Conservation (phyloP, 2,329 filamentous ascomycete genomes). For the Bertia moriformis region DNA sequence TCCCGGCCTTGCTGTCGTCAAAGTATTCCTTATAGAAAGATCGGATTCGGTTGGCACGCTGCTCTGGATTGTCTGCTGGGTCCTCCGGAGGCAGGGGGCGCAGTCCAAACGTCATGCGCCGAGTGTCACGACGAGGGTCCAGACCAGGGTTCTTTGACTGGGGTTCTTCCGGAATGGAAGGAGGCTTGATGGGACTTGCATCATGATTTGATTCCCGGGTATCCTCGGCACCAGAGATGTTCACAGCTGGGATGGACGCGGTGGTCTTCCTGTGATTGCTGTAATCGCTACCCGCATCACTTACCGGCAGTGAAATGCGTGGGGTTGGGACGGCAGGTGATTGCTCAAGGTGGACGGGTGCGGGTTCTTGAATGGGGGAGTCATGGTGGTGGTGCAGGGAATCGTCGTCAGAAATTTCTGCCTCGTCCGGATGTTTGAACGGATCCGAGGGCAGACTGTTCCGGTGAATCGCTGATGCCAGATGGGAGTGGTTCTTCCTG, state of each 20-base stretch:
- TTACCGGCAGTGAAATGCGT: constrained; percentile 21
- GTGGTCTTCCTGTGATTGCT: constrained; percentile 25
- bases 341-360: constrained; percentile 20
- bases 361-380: background rate
- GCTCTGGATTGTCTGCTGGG: constrained; percentile 46
- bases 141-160: constrained; percentile 6
- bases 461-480: background rate
- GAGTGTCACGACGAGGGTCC: constrained; percentile 21
- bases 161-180: constrained; percentile 1
- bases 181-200: background rate
- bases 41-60: constrained; percentile 50
- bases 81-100: constrained; percentile 48
- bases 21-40: constrained; percentile 62
- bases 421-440: background rate
- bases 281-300: constrained; percentile 30
- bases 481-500: too few species aligned
- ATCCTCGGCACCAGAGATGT: constrained; percentile 9
- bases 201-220: constrained; percentile 2
- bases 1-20: constrained; percentile 38
- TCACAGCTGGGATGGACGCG: constrained; percentile 19
- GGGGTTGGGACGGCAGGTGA: constrained; percentile 10
- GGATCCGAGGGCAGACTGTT: background rate
- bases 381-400: background rate
- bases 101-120: constrained; percentile 40
- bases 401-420: background rate